Conservation (phyloP, 139 green algal genomes). For the Auxenochlorella pyrenoidosa region DNA sequence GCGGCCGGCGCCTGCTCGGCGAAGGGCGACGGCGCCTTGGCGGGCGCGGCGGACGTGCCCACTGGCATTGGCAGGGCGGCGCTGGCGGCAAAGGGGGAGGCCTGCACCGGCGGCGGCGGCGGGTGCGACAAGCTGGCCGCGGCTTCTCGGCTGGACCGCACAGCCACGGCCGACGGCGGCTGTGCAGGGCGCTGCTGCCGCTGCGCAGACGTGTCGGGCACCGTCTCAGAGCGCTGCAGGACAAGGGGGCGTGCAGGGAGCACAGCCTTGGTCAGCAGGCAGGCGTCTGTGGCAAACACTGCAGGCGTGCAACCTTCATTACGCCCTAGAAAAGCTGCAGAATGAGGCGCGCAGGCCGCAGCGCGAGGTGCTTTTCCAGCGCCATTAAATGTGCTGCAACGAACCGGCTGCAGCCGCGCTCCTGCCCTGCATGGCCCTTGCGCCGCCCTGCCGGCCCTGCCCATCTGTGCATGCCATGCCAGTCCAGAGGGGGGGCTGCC, state of each 20-base stretch:
- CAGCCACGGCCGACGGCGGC: background rate
- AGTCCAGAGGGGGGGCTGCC: too few species aligned
- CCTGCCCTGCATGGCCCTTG: background rate
- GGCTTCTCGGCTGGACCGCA: slow-evolving; percentile 14
- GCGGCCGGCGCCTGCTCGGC: background rate
- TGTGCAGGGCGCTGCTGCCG: background rate
- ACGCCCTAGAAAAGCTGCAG: too few species aligned
- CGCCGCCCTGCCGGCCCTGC: too few species aligned
- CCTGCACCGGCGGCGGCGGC: background rate
- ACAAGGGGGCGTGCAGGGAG: background rate
- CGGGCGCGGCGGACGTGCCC: background rate
- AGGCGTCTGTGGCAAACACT: too few species aligned
- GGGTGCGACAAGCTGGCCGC: background rate
- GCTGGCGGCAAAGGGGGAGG: background rate
- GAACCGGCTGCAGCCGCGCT: background rate
- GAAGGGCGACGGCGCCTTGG: slow-evolving; percentile 17
- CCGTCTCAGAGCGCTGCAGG: slow-evolving; percentile 21
- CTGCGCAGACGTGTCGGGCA: background rate
- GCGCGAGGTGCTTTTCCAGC: too few species aligned
- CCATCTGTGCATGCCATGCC: too few species aligned
- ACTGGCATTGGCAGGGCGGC: too few species aligned
- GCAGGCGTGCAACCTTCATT: background rate
- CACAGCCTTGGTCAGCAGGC: background rate
- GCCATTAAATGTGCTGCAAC: background rate
- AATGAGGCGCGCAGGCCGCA: too few species aligned